Evolutionary conservation across 2,329 filamentous ascomycete species (phyloP), one percentile per base, ranked within the genome.

Genomic region (Fusarium algeriense): DNA sequence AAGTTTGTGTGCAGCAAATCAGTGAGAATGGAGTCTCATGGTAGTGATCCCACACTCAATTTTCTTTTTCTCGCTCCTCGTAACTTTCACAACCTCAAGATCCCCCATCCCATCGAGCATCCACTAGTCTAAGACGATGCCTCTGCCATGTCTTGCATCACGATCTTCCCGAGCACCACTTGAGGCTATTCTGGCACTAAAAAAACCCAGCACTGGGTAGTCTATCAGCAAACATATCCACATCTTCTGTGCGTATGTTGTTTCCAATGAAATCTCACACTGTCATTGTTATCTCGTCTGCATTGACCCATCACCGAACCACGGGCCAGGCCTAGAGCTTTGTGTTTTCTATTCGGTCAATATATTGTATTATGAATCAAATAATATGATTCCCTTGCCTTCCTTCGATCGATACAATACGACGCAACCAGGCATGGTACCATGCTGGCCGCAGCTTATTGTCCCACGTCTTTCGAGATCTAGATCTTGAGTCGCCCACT

Each of bases 81-180:
- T 44, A 46, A 61, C 56, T 61, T 63, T n/a, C 26, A 35, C 12
- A 38, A 50, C 34, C 60, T 71, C 35, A 49, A 73, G 58, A 64
- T 70, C 56, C 64, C 56, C 71, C 69, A 67, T 71, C 44, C 20
- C 46, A 50, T 49, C 58, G 49, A 57, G 57, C 43, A 45, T 71
- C 69, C 62, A 64, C 70, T 72, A 73, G 63, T 67, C 64, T 68
- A 59, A 59, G 34, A 54, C 60, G 54, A 64, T 65, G 53, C 68
- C 53, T 70, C 59, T 63, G 60, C 52, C 71, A 73, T 76, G 74
- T 73, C 74, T 75, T 73, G 75, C 75, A 76, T 76, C 70, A 66
- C 74, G 75, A 76, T 76, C 75, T 72, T 75, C 74, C 75, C 74
- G 74, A 68, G 69, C 67, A 66, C 74, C 72, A 66, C 67, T 68